Evolutionary conservation across 2,329 filamentous ascomycete genomes (phyloP).

Genomic region (Lasiodiplodia theobromae): DNA sequence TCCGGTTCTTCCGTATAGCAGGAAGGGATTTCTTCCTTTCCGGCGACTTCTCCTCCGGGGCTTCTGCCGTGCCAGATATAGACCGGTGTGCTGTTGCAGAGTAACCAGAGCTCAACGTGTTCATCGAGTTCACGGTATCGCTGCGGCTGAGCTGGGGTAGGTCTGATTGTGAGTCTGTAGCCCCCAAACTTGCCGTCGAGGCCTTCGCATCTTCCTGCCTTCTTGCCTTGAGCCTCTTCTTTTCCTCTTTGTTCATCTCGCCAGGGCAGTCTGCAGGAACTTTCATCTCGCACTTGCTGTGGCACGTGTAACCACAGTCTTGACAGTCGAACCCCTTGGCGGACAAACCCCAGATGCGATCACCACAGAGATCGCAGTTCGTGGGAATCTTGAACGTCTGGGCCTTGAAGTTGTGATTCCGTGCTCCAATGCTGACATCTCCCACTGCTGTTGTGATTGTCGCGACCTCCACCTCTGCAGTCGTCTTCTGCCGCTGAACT

Average conservation of each 20-base stretch:
- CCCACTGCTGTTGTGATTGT: slow-evolving; percentile 92
- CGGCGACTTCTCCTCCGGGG: slow-evolving; percentile 60
- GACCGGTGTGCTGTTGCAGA: slow-evolving; percentile 80
- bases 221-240: slow-evolving; percentile 88
- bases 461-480: slow-evolving; percentile 89
- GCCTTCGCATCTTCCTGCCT: slow-evolving; percentile 80
- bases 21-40: slow-evolving; percentile 47
- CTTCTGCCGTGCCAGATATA: slow-evolving; percentile 65
- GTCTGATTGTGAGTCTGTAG: slow-evolving; percentile 63
- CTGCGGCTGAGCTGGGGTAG: slow-evolving; percentile 75
- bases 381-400: slow-evolving; percentile 99
- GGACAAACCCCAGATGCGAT: slow-evolving; percentile 95
- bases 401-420: slow-evolving; percentile 97
- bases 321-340: slow-evolving; percentile 96
- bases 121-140: slow-evolving; percentile 85
- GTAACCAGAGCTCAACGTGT: slow-evolving; percentile 81
- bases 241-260: slow-evolving; percentile 91
- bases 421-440: slow-evolving; percentile 88
- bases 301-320: slow-evolving; percentile 97
- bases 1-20: slow-evolving; percentile 64
- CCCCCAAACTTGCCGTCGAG: slow-evolving; percentile 52
- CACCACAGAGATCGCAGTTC: slow-evolving; percentile 95
- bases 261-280: slow-evolving; percentile 95
- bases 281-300: slow-evolving; percentile 99
- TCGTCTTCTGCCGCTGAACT: slow-evolving; percentile 81